Base-by-base conservation (phyloP, 2,329 filamentous ascomycete species). In the Emydomyces testavorans region DNA sequence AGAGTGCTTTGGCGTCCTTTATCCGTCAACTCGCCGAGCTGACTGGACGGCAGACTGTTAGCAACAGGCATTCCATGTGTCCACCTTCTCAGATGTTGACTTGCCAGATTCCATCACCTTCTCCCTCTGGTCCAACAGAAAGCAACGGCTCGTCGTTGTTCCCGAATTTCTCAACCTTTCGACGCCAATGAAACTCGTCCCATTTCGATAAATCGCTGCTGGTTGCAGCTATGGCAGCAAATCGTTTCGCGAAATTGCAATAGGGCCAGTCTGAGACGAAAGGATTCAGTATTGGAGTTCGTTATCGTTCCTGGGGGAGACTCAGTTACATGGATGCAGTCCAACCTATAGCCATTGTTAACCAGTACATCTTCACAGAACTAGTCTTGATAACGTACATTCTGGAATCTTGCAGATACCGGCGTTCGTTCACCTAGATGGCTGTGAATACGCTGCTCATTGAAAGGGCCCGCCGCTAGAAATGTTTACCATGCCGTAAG, bases 341-440 rank as follows among this genome's bases (percentile, higher is more conserved):
- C 73, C 73, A 54, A 72, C 65, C 72, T 75, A 29, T 3, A 10
- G 31, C 37, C 42, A 34, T 58, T 50, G 58, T 58, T 53, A 57
- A 47, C 50, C 44, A 24, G 13, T 41, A 31, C 41, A 24, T 32
- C 16, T 38, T 29, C 35, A 48, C 28, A 29, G 36, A 49, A 39
- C 20, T 35, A 11, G 23, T 13, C 18, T n/a, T 8, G 11, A 5
- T 2, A 21, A 56, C 65, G 56, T 65, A 71, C 77, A 68, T 90
- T 92, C 61, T 85, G 78, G 64, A 98, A 95, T 32, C 92, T 83
- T n/a, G 85, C 76, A 50, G 80, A 84, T 23, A 96, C 85, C 23
- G 90, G 90, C 6, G 83, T 90, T 50, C 90, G 82, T 70, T 83
- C 80, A 55, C 77, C 76, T 77, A 52, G 20, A 23, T 36, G 6